Evolutionary conservation across 345 rosid genomes (phyloP).

Genomic region (Hibiscus mutabilis): DNA sequence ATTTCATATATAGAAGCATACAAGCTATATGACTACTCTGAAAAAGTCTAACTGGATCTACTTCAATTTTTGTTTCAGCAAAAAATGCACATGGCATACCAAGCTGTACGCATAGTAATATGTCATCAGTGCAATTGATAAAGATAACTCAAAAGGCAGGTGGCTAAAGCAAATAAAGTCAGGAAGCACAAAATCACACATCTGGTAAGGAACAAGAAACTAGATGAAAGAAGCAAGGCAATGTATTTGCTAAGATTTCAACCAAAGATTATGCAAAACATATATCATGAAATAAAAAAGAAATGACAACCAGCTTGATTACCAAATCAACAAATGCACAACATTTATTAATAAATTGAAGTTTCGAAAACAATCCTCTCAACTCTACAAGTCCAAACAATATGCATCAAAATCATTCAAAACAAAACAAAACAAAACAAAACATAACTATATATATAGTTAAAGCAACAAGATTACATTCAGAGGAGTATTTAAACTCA

Average conservation of each 20-base stretch:
- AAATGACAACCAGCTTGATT: neutral
- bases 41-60: constrained; percentile 10
- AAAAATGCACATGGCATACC: constrained; percentile 25
- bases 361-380: neutral
- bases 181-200: neutral
- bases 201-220: neutral
- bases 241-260: neutral
- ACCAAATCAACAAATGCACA: neutral
- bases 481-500: neutral
- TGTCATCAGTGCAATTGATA: neutral
- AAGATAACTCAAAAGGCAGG: constrained; percentile 10
- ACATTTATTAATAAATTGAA: neutral
- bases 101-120: constrained; percentile 13
- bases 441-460: too few species aligned
- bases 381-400: neutral
- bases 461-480: neutral
- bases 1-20: constrained; percentile 74
- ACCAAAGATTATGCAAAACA: neutral
- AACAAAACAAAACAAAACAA: neutral
- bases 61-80: constrained; percentile 15
- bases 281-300: neutral
- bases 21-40: constrained; percentile 31
- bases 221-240: neutral
- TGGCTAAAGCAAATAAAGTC: constrained; percentile 2
- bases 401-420: neutral